phyloP scores from a whole-genome alignment of 768 basidiomycete genomes.

The Xerocomellus amylosporus region DNA sequence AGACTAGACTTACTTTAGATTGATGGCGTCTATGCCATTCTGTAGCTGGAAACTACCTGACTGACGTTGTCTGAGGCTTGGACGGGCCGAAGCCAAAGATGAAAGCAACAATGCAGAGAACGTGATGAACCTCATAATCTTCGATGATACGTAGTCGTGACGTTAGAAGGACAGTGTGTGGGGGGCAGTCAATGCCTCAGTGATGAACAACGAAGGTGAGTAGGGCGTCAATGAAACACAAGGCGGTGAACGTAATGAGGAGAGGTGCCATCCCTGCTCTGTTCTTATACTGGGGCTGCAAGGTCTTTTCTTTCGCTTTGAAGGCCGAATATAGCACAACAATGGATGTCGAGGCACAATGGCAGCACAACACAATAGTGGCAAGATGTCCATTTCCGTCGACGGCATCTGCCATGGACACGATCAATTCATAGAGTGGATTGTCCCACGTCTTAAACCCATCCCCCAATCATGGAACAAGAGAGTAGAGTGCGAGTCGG shows the following conservation, averaged over 20 bases:
- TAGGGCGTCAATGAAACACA: background rate
- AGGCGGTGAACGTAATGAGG: background rate
- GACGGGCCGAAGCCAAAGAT: conserved; percentile 34
- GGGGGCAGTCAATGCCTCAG: conserved; percentile 27
- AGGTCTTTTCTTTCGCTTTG: background rate
- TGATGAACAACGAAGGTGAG: conserved; percentile 10
- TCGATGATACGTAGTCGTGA: background rate
- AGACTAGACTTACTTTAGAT: conserved; percentile 37
- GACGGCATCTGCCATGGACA: conserved; percentile 2
- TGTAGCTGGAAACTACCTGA: conserved; percentile 28
- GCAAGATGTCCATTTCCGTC: background rate
- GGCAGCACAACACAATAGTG: conserved; percentile 19
- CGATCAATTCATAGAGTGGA: background rate
- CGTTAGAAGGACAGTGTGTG: conserved; percentile 1
- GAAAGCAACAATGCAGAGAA: conserved; percentile 34
- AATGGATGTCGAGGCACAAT: conserved; percentile 12
- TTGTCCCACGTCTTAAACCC: background rate
- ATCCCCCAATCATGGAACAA: conserved; percentile 10
- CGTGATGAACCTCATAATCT: conserved; percentile 38
- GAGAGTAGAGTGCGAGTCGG: conserved; percentile 40
- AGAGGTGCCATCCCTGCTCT: background rate
- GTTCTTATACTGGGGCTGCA: conserved; percentile 18
- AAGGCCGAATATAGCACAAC: conserved; percentile 13
- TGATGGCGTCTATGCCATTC: conserved; percentile 43
- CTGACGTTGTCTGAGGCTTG: conserved; percentile 33